These are phyloP conservation scores for Phaeomoniella chlamydospora DNA, from an alignment of 2,329 filamentous ascomycete genomes.

Conservation along the genomic window DNA sequence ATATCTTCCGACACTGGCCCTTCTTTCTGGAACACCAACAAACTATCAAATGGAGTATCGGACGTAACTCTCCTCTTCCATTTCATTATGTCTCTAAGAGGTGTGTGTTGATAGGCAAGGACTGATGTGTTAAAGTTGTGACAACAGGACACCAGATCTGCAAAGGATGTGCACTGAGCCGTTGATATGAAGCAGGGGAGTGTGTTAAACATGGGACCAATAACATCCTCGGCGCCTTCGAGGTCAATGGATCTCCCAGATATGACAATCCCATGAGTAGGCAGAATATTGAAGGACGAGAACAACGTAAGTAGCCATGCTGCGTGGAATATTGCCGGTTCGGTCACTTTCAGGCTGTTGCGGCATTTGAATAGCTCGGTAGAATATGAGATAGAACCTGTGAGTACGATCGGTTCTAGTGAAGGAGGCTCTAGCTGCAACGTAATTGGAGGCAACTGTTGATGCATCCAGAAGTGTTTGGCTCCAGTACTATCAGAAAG, in stretches of 20 bases:
- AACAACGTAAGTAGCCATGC: constrained; percentile 55
- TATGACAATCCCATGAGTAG: constrained; percentile 58
- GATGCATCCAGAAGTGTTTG: constrained; percentile 52
- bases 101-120: constrained; percentile 62
- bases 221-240: constrained; percentile 47
- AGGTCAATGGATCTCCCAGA: constrained; percentile 64
- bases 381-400: background rate
- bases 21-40: constrained; percentile 68
- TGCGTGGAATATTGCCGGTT: constrained; percentile 66
- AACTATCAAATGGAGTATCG: constrained; percentile 57
- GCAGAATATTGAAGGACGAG: constrained; percentile 28
- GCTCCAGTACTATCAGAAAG: constrained; percentile 35
- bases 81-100: constrained; percentile 66
- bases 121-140: constrained; percentile 57
- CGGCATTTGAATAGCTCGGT: constrained; percentile 18
- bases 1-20: constrained; percentile 10
- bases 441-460: constrained; percentile 23
- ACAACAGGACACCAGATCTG: constrained; percentile 44
- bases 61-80: constrained; percentile 47
- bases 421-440: background rate
- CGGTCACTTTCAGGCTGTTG: constrained; percentile 51
- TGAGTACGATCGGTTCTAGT: background rate
- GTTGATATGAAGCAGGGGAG: constrained; percentile 50
- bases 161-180: constrained; percentile 35
- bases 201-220: constrained; percentile 85